Evolutionary conservation across 2,329 filamentous ascomycete species (phyloP), one percentile per base, ranked within the genome.

Genomic region (Coleophoma eucalyptorum): DNA sequence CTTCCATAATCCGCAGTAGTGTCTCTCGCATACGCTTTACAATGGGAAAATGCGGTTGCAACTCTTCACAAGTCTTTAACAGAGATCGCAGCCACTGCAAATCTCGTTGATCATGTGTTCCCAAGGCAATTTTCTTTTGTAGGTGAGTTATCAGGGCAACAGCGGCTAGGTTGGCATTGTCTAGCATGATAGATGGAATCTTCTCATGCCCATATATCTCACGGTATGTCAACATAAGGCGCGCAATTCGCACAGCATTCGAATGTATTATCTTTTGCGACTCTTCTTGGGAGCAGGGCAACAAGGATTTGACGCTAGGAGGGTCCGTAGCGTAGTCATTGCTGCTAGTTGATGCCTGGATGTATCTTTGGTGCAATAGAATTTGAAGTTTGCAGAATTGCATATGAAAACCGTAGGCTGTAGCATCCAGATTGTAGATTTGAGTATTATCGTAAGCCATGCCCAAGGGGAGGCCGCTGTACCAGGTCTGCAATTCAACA

Each of bases 181-280:
- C 47, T 18, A 49, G 38, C 47, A 49, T 49, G 5, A 49, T 40
- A 15, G 47, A 33, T 8, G 18, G 37, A 13, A 49, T 43, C 7
- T 16, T 21, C 34, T 49, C 47, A 31, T 19, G 43, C 5, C 47
- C 47, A 10, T 32, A 18, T 13, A 44, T 44, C n/a, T 44, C 18
- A 11, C 35, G 47, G 40, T 44, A 49, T 43, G 42, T 35, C 16
- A 49, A 18, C 11, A 49, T n/a, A 11, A 49, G 47, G 34, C 47
- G 47, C 12, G 32, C 42, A 21, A 49, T 45, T 16, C 38, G 38
- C 31, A 49, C 19, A 4, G 47, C 47, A 35, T 35, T 35, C 33
- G 10, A 10, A n/a, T 35, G n/a, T n/a, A 35, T 35, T 35, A 35
- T 35, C n/a, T 35, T n/a, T 10, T 35, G 10, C 33, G n/a, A n/a